Evolutionary conservation across 2,329 filamentous ascomycete genomes (phyloP).

Genomic region (Calonectria pseudoturangicola): DNA sequence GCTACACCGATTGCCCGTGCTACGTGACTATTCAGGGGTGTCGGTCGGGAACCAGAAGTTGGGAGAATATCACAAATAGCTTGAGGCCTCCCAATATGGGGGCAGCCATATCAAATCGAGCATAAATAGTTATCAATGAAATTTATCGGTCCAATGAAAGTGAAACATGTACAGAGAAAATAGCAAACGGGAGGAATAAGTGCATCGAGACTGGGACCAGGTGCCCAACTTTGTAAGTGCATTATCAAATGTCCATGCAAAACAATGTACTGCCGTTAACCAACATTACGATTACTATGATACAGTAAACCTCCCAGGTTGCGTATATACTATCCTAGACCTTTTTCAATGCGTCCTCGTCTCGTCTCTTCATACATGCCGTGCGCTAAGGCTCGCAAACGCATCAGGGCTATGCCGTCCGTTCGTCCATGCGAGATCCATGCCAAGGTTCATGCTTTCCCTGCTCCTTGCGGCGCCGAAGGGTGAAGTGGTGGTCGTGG

Average conservation of each 20-base stretch:
- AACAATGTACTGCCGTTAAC: conserved; percentile 44
- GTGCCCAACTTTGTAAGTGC: conserved; percentile 15
- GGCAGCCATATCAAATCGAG: neutral
- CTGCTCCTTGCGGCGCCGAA: conserved; percentile 70
- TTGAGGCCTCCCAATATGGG: neutral
- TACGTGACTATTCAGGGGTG: neutral
- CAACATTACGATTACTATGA: conserved; percentile 56
- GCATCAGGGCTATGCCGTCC: conserved; percentile 87
- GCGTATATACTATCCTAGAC: conserved; percentile 50
- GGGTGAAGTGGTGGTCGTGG: conserved; percentile 59
- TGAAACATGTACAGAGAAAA: neutral
- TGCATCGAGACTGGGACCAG: conserved; percentile 3
- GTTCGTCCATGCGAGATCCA: conserved; percentile 79
- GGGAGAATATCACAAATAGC: neutral
- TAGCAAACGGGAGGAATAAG: neutral
- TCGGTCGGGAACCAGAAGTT: neutral
- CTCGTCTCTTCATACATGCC: conserved; percentile 66
- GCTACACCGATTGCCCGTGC: neutral
- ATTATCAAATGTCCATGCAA: conserved; percentile 20
- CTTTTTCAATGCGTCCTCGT: conserved; percentile 40
- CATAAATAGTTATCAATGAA: conserved; percentile 46
- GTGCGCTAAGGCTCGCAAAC: conserved; percentile 83
- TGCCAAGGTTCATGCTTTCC: conserved; percentile 81
- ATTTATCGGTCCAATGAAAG: conserved; percentile 52
- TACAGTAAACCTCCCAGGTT: conserved; percentile 50